A percentile compares a stretch with the other conserved stretches of the same genome.
Evolutionary conservation across 768 basidiomycete species (phyloP).

Genomic region (Mycena leptocephala): DNA sequence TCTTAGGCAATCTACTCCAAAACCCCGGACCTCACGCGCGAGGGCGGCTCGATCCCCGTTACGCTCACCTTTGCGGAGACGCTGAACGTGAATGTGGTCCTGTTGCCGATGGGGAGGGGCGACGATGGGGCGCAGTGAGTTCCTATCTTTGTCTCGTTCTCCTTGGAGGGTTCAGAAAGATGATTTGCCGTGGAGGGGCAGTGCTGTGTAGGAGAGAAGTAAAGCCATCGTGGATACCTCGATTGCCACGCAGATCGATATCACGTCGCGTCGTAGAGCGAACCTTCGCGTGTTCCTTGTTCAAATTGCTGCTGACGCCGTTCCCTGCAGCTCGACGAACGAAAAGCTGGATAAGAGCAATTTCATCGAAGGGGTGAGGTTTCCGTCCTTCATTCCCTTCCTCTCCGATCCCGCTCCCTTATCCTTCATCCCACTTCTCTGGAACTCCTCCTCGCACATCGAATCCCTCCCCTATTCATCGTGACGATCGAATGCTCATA

Average conservation of each 20-base stretch:
- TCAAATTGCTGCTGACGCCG: background rate
- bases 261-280: too few relatives aligned
- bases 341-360: conserved; percentile 95
- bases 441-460: background rate
- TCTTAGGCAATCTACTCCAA: conserved; percentile 74
- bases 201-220: background rate
- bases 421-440: background rate
- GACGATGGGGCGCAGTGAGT: conserved; percentile 96
- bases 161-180: too few relatives aligned
- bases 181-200: background rate
- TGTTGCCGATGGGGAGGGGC: conserved; percentile 94
- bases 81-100: conserved; percentile 87
- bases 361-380: conserved; percentile 85
- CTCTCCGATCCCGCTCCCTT: background rate
- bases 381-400: background rate
- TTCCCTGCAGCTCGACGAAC: conserved; percentile 80
- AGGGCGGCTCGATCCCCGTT: conserved; percentile 96
- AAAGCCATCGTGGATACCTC: too few relatives aligned
- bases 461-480: background rate
- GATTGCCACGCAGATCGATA: background rate
- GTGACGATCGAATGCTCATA: background rate
- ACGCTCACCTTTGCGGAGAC: conserved; percentile 95
- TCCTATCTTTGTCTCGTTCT: background rate
- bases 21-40: conserved; percentile 88
- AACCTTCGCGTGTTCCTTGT: background rate